Percentiles rank a stretch among this genome's conserved stretches.
Evolutionary conservation across 352 stramenopile genomes (phyloP).

Genomic region (Pythium plurisporium): DNA sequence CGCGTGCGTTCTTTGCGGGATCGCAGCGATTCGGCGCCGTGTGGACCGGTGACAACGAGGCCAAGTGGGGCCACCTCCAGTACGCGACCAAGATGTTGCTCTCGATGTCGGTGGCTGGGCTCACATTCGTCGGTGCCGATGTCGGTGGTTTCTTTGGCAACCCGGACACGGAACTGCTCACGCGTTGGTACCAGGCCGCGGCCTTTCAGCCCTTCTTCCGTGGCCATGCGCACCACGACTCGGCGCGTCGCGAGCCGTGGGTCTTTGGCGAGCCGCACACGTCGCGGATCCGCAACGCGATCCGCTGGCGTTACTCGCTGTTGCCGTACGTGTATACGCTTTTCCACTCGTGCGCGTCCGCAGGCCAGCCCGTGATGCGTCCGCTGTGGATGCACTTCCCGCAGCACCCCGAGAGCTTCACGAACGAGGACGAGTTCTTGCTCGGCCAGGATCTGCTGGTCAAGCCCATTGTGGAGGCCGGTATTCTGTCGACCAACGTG

Average conservation of each 20-base stretch:
- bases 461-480: constrained; percentile 91
- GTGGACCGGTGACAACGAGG: constrained; percentile 98
- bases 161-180: constrained; percentile 95
- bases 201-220: constrained; percentile 98
- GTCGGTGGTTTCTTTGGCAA: constrained; percentile 99
- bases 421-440: constrained; percentile 94
- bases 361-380: constrained; percentile 86
- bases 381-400: constrained; percentile 97
- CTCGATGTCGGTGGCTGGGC: constrained; percentile 91
- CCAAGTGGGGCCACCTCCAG: constrained; percentile 95
- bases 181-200: constrained; percentile 94
- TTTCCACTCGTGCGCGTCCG: constrained; percentile 59
- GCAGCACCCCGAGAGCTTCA: constrained; percentile 74
- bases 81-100: constrained; percentile 97
- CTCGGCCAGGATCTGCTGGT: constrained; percentile 94
- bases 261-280: constrained; percentile 96
- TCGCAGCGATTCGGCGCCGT: constrained; percentile 97
- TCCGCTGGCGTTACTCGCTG: constrained; percentile 94
- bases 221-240: constrained; percentile 98
- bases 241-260: constrained; percentile 97
- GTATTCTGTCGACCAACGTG: constrained; percentile 78
- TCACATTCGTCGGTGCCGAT: constrained; percentile 98
- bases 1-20: constrained; percentile 96
- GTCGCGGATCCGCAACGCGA: constrained; percentile 79
- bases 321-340: constrained; percentile 95